Evolutionary conservation across 352 stramenopile species (phyloP), one percentile per base, ranked within the genome.

Genomic region (Globisporangium nodosum): DNA sequence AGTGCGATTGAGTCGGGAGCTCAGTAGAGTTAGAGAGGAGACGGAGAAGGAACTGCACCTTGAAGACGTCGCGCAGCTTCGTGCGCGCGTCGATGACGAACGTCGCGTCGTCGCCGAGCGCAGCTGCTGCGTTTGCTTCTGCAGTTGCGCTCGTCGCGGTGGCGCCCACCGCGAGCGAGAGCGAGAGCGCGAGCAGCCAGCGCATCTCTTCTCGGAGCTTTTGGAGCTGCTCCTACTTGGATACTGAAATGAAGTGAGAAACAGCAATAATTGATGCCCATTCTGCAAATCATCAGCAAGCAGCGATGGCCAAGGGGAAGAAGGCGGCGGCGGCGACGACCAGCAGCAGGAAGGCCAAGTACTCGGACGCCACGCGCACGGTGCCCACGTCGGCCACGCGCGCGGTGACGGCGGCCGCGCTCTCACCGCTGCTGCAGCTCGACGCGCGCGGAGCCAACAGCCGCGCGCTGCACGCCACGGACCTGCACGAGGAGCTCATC

Each of bases 401-500:
- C 16, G 33, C 46, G 27, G 42, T 35, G 31, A 53, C 42, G n/a
- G 18, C 46, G 21, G 39, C 45, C 4, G 58, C 24, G 21, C 56
- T 76, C 24, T 63, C 79, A 20, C 54, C 71, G 20, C 55, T 71
- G 30, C 63, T 90, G 56, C 74, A 71, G 58, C 76, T 90, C 37
- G 67, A 84, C 51, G 57, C 74, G 47, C 63, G 56, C 27, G 68
- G 68, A 43, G 62, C 64, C 27, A 70, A 66, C 46, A 64, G 65
- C 11, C 45, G 45, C 8, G 64, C 67, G 49, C 68, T 90, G 6
- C 54, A 54, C 46, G 58, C 71, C 35, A 61, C 57, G 40, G 33
- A 65, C 35, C 69, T 93, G 40, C 70, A 81, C 56, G 76, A 78
- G 18, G 70, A 84, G 33, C 71, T 90, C 56, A 93, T 93, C 56